Conservation (phyloP, 768 basidiomycete species). For the Lactifluus subvellereus region DNA sequence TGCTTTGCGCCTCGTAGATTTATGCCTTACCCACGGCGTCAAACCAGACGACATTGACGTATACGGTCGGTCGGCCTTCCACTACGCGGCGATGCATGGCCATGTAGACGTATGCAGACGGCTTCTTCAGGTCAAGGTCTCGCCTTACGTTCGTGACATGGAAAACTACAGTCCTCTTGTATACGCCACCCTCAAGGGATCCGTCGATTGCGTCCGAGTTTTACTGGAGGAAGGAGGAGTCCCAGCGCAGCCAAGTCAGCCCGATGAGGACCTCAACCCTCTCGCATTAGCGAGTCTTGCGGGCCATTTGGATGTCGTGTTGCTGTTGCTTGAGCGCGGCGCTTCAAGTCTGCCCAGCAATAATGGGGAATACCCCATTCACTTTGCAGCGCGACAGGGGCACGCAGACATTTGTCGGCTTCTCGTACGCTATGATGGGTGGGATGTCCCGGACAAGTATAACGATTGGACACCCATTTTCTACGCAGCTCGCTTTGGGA, state of each 20-base stretch:
- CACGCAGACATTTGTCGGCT: slow-evolving; percentile 79
- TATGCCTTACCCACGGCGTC: slow-evolving; percentile 73
- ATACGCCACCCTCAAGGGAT: slow-evolving; percentile 86
- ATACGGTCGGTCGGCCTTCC: slow-evolving; percentile 89
- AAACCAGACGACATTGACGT: slow-evolving; percentile 72
- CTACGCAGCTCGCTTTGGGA: slow-evolving; percentile 88
- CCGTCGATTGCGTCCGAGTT: slow-evolving; percentile 75
- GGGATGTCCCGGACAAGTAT: slow-evolving; percentile 91
- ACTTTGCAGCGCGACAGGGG: slow-evolving; percentile 90
- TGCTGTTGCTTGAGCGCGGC: slow-evolving; percentile 69
- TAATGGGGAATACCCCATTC: slow-evolving; percentile 96
- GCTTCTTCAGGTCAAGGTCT: slow-evolving; percentile 63
- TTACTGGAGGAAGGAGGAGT: slow-evolving; percentile 70
- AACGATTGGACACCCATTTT: slow-evolving; percentile 98
- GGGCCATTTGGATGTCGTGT: slow-evolving; percentile 79
- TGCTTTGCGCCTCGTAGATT: slow-evolving; percentile 61
- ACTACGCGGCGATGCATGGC: slow-evolving; percentile 95
- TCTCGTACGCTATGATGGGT: slow-evolving; percentile 67
- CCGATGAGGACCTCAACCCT: slow-evolving; percentile 70
- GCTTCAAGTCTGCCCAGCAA: slow-evolving; percentile 79
- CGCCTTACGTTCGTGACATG: slow-evolving; percentile 71
- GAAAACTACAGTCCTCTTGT: slow-evolving; percentile 94
- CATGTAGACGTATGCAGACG: slow-evolving; percentile 68
- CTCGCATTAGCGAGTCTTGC: slow-evolving; percentile 87
- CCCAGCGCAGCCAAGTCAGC: slow-evolving; percentile 49